These are phyloP conservation scores for Loxodes magnus DNA, from an alignment of 73 alveolate genomes.

Conservation along the genomic window DNA sequence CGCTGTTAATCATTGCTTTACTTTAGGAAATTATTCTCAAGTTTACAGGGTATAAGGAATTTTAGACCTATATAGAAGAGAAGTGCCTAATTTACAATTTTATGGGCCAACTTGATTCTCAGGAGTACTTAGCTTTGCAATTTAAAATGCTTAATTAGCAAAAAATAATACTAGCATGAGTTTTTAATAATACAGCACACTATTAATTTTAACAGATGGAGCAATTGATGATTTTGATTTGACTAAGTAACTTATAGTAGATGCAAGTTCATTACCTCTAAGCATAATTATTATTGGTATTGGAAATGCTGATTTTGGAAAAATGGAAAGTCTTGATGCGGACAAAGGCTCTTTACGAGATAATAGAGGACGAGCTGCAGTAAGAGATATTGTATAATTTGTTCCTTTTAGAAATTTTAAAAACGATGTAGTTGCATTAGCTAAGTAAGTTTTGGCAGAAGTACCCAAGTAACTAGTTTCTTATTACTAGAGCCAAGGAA, in stretches of 20 bases:
- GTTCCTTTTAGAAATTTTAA: constrained; percentile 63
- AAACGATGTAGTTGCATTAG: constrained; percentile 35
- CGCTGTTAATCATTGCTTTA: constrained; percentile 76
- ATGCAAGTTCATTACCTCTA: constrained; percentile 79
- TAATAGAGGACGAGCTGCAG: constrained; percentile 32
- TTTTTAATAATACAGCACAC: constrained; percentile 56
- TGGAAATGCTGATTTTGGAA: constrained; percentile 80
- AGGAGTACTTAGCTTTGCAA: constrained; percentile 31
- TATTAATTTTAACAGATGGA: constrained; percentile 92
- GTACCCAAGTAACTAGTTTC: constrained; percentile 55
- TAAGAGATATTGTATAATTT: constrained; percentile 74
- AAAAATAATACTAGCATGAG: constrained; percentile 29
- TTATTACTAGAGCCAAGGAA: no score
- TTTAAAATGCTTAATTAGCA: constrained; percentile 33
- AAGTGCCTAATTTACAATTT: constrained; percentile 29
- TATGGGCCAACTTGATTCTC: constrained; percentile 93
- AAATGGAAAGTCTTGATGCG: constrained; percentile 80
- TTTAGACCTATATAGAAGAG: constrained; percentile 53
- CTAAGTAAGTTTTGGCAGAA: constrained; percentile 61
- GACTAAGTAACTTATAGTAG: constrained; percentile 76
- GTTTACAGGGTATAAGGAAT: constrained; percentile 76
- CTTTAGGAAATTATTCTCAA: constrained; percentile 65
- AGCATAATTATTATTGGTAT: constrained; percentile 90
- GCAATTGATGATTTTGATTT: constrained; percentile 72
- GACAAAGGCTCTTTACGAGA: constrained; percentile 40